Percentiles rank a stretch among this genome's conserved stretches.
Evolutionary conservation across 768 basidiomycete genomes (phyloP).

Genomic region (Tephrocybe sp.): DNA sequence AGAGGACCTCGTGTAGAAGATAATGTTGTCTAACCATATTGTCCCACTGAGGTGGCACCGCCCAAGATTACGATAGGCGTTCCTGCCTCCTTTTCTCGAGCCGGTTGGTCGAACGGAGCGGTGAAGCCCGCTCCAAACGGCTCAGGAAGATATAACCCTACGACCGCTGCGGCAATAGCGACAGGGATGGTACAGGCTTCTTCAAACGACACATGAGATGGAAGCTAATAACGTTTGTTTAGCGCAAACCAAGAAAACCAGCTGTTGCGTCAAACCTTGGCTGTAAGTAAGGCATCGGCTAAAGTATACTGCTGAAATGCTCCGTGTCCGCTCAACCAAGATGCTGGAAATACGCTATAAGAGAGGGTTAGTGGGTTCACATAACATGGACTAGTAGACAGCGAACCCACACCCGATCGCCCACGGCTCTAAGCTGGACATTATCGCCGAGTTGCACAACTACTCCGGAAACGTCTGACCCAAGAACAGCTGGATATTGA

Average conservation of each 20-base stretch:
- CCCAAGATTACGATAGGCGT: constrained; percentile 33
- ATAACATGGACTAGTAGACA: too few species aligned
- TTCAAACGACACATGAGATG: constrained; percentile 29
- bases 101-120: constrained; percentile 29
- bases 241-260: constrained; percentile 24
- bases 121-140: constrained; percentile 24
- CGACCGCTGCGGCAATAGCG: constrained; percentile 23
- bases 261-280: constrained; percentile 4
- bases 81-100: constrained; percentile 24
- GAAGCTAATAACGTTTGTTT: constrained; percentile 19
- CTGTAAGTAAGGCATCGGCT: constrained; percentile 15
- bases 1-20: not conserved
- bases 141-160: constrained; percentile 27
- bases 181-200: constrained; percentile 33
- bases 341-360: not conserved
- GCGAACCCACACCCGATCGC: not conserved
- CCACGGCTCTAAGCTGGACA: not conserved
- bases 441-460: not conserved
- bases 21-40: too few species aligned
- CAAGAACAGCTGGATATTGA: not conserved
- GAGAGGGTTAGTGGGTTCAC: too few species aligned
- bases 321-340: not conserved
- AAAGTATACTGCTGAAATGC: constrained; percentile 25
- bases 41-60: constrained; percentile 19
- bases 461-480: not conserved